These are phyloP conservation scores for Ehretia macrophylla DNA, from an alignment of 257 asterid species.

Conservation along the genomic window DNA sequence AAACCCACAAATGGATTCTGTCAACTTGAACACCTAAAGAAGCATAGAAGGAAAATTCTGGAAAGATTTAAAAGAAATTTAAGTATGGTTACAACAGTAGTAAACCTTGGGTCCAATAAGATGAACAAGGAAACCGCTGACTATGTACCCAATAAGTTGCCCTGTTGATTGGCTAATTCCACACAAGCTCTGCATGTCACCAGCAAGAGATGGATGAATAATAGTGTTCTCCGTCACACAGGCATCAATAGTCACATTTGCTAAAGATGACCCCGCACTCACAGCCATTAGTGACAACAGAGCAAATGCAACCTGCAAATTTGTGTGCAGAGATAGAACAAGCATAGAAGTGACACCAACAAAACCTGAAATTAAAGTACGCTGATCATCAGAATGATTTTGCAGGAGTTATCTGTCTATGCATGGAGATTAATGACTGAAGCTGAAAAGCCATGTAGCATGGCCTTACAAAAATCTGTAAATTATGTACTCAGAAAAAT, in stretches of 20 bases:
- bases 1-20: not conserved
- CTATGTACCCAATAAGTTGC: slow-evolving; percentile 69
- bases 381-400: no score
- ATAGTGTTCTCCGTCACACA: slow-evolving; percentile 91
- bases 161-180: slow-evolving; percentile 84
- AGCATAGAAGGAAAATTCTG: not conserved
- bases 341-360: slow-evolving; percentile 75
- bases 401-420: no score
- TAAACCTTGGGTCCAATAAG: slow-evolving; percentile 85
- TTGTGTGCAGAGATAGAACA: slow-evolving; percentile 60
- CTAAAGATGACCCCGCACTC: slow-evolving; percentile 93
- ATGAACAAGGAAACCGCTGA: slow-evolving; percentile 84
- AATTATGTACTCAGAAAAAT: no score
- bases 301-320: slow-evolving; percentile 65
- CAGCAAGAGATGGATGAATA: slow-evolving; percentile 68
- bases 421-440: not conserved
- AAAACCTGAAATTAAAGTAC: slow-evolving; percentile 40
- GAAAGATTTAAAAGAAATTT: not conserved
- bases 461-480: no score
- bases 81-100: slow-evolving; percentile 3
- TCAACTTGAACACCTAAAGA: not conserved
- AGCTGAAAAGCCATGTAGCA: no score
- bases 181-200: slow-evolving; percentile 94
- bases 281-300: slow-evolving; percentile 65
- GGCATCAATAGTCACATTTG: slow-evolving; percentile 95